phyloP scores from a whole-genome alignment of 352 stramenopile genomes.

The Aphanomyces euteiches region DNA sequence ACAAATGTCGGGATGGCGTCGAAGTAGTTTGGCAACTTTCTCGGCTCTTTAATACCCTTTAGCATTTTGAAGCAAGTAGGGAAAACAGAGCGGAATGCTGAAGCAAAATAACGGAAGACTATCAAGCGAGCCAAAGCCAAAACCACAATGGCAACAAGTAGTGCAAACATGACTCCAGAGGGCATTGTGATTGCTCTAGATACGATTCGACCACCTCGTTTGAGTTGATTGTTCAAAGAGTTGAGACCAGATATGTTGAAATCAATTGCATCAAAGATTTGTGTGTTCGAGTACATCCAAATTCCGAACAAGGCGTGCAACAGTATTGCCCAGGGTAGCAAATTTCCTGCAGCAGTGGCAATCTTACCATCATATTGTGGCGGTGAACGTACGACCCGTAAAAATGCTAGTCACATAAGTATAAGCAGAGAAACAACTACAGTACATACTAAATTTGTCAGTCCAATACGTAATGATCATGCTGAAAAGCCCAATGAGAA shows the following conservation, averaged over 20 bases:
- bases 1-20: conserved; percentile 39
- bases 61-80: conserved; percentile 51
- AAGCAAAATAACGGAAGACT: conserved; percentile 68
- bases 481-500: conserved; percentile 63
- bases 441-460: conserved; percentile 76
- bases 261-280: conserved; percentile 58
- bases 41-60: conserved; percentile 52
- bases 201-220: conserved; percentile 48
- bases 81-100: conserved; percentile 51
- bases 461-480: conserved; percentile 82
- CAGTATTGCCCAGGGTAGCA: conserved; percentile 73
- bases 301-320: conserved; percentile 68
- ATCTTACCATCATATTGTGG: conserved; percentile 72
- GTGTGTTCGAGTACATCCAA: conserved; percentile 86
- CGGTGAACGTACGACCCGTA: conserved; percentile 63
- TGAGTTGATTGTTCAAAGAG: conserved; percentile 16
- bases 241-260: neutral
- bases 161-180: conserved; percentile 72
- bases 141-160: conserved; percentile 51
- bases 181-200: conserved; percentile 59
- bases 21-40: conserved; percentile 80
- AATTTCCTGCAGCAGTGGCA: conserved; percentile 45
- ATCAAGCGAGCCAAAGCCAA: conserved; percentile 53
- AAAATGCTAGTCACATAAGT: conserved; percentile 42
- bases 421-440: neutral